These are phyloP conservation scores for Diaporthe citriasiana DNA, from an alignment of 2,329 filamentous ascomycete species.

Conservation along the genomic window DNA sequence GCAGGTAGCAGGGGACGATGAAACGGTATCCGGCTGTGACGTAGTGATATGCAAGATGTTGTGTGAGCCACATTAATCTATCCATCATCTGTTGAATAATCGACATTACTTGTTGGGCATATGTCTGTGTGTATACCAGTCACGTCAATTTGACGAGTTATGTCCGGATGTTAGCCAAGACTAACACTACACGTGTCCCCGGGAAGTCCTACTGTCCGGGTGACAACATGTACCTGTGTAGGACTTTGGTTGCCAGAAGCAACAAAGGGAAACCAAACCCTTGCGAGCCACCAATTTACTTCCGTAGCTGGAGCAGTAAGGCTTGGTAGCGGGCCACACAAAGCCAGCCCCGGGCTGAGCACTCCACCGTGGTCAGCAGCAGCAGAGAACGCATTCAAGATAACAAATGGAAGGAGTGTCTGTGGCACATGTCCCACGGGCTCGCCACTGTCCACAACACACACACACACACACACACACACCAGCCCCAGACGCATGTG, in stretches of 20 bases:
- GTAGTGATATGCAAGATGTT: conserved; percentile 1
- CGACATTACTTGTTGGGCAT: conserved; percentile 13
- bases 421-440: conserved; percentile 10
- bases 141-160: conserved; percentile 19
- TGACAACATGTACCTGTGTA: conserved; percentile 28
- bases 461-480: not conserved
- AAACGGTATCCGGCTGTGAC: conserved; percentile 1
- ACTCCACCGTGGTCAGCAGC: conserved; percentile 6
- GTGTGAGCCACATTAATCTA: conserved; percentile 19
- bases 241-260: conserved; percentile 34
- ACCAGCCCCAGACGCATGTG: conserved; percentile 13
- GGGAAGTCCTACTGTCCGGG: conserved; percentile 31
- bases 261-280: conserved; percentile 27
- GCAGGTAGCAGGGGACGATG: not conserved
- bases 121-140: not conserved
- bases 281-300: conserved; percentile 5
- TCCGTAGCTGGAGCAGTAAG: conserved; percentile 4
- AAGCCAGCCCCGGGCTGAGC: conserved; percentile 4
- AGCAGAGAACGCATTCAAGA: conserved; percentile 9
- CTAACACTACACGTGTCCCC: conserved; percentile 31
- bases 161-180: conserved; percentile 24
- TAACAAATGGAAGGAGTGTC: conserved; percentile 2
- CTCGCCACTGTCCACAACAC: conserved; percentile 1
- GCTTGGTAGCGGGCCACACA: conserved; percentile 29
- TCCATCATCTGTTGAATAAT: not conserved